Percentiles rank a stretch among this genome's conserved stretches.
phyloP scores from a whole-genome alignment of 345 rosid genomes.

The Orychophragmus violaceus region DNA sequence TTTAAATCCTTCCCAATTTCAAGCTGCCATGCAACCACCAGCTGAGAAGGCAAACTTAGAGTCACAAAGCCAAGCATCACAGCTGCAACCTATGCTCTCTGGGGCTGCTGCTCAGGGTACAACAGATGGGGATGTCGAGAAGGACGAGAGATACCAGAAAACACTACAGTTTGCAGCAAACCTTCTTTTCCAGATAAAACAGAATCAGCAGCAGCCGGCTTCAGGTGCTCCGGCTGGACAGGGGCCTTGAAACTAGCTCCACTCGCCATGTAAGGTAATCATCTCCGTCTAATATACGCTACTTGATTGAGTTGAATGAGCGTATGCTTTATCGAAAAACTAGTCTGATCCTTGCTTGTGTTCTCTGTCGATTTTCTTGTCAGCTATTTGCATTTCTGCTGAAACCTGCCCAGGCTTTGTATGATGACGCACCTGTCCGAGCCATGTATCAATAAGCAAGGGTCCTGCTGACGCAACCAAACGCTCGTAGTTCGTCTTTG shows the following conservation, averaged over 20 bases:
- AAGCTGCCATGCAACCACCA: too few species aligned
- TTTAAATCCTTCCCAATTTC: slow-evolving; percentile 45
- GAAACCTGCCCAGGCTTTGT: slow-evolving; percentile 3
- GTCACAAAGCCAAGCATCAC: slow-evolving; percentile 48
- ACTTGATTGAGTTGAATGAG: slow-evolving; percentile 3
- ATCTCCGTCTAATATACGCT: slow-evolving; percentile 1
- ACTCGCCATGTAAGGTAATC: not conserved
- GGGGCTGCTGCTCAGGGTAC: slow-evolving; percentile 47
- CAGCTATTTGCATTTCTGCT: not conserved
- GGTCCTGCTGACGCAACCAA: not conserved
- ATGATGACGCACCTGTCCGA: not conserved
- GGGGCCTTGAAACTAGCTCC: slow-evolving; percentile 32
- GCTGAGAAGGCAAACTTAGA: slow-evolving; percentile 45
- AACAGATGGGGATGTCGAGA: slow-evolving; percentile 64
- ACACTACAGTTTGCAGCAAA: slow-evolving; percentile 88
- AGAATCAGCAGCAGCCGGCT: slow-evolving; percentile 47
- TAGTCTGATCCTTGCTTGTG: not conserved
- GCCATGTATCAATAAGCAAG: too few species aligned
- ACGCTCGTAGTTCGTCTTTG: not conserved
- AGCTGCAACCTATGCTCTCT: slow-evolving; percentile 45
- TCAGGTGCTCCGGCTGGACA: slow-evolving; percentile 41
- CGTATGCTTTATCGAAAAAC: not conserved
- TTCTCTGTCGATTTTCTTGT: not conserved
- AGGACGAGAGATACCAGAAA: slow-evolving; percentile 85
- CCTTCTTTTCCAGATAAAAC: slow-evolving; percentile 86